These are phyloP conservation scores for Debaryomyces prosopidis DNA, from an alignment of 805 yeast genomes.

Conservation along the genomic window DNA sequence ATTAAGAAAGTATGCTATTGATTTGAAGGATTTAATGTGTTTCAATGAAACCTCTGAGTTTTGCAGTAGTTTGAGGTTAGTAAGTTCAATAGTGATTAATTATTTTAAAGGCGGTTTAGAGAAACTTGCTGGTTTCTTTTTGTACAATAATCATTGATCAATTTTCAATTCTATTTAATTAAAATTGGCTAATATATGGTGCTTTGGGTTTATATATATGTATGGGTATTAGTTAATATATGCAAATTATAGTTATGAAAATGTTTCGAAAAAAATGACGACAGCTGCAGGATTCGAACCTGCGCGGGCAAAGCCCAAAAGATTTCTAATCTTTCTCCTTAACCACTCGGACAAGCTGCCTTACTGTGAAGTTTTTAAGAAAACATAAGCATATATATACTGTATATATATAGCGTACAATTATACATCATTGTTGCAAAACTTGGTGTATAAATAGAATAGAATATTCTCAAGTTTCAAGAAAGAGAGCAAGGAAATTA, in stretches of 20 bases:
- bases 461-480: too few species aligned
- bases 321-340: conserved; percentile 42
- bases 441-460: too few species aligned
- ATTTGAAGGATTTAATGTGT: conserved; percentile 2
- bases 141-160: conserved; percentile 1
- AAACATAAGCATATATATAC: too few species aligned
- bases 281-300: conserved; percentile 67
- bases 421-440: too few species aligned
- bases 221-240: background rate
- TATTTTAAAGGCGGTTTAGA: conserved; percentile 26
- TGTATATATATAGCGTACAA: too few species aligned
- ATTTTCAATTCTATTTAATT: too few species aligned
- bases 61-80: background rate
- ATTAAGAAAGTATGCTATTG: conserved; percentile 2
- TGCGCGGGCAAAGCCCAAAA: conserved; percentile 65
- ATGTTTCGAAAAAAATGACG: conserved; percentile 33
- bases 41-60: background rate
- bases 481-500: too few species aligned
- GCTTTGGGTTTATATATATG: background rate
- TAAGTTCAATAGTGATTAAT: conserved; percentile 17
- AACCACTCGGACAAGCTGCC: conserved; percentile 43
- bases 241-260: background rate
- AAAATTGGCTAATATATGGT: background rate
- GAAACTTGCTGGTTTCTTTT: conserved; percentile 15
- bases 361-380: background rate